Evolutionary conservation across 768 basidiomycete species (phyloP).

Genomic region (Piloderma croceum): DNA sequence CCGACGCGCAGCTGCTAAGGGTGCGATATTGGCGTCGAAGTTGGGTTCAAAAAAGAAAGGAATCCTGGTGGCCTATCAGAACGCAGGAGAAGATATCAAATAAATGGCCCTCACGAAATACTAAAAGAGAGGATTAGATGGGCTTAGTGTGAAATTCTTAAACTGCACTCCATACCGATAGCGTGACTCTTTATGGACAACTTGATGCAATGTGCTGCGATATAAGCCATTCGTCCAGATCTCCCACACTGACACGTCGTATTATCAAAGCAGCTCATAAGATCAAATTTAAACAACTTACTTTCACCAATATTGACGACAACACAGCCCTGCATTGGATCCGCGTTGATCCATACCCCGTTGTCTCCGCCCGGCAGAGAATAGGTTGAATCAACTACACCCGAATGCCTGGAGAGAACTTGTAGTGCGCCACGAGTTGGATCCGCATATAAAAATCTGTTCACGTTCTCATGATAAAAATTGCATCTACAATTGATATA

Average conservation of each 20-base stretch:
- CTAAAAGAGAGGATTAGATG: slow-evolving; percentile 27
- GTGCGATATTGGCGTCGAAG: slow-evolving; percentile 63
- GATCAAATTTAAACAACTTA: slow-evolving; percentile 29
- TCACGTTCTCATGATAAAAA: slow-evolving; percentile 7
- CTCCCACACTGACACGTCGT: slow-evolving; percentile 71
- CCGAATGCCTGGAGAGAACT: slow-evolving; percentile 58
- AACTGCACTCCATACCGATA: slow-evolving; percentile 39
- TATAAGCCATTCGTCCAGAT: slow-evolving; percentile 87
- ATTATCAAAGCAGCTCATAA: background rate
- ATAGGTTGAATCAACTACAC: slow-evolving; percentile 24
- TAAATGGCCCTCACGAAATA: slow-evolving; percentile 55
- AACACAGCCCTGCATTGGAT: slow-evolving; percentile 76
- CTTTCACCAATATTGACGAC: slow-evolving; percentile 94
- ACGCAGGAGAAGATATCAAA: too few species aligned
- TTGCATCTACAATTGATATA: background rate
- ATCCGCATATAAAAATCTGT: slow-evolving; percentile 85
- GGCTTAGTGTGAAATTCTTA: background rate
- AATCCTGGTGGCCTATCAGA: too few species aligned
- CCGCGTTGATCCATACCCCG: slow-evolving; percentile 77
- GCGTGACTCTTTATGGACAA: slow-evolving; percentile 69
- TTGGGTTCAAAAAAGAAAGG: slow-evolving; percentile 96
- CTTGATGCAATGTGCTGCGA: slow-evolving; percentile 83
- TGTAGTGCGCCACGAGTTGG: slow-evolving; percentile 76
- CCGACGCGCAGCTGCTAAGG: slow-evolving; percentile 56
- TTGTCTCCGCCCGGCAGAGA: slow-evolving; percentile 40